Evolutionary conservation across 257 asterid genomes (phyloP), one percentile per base, ranked within the genome.

Genomic region (Oldenlandia corymbosa): DNA sequence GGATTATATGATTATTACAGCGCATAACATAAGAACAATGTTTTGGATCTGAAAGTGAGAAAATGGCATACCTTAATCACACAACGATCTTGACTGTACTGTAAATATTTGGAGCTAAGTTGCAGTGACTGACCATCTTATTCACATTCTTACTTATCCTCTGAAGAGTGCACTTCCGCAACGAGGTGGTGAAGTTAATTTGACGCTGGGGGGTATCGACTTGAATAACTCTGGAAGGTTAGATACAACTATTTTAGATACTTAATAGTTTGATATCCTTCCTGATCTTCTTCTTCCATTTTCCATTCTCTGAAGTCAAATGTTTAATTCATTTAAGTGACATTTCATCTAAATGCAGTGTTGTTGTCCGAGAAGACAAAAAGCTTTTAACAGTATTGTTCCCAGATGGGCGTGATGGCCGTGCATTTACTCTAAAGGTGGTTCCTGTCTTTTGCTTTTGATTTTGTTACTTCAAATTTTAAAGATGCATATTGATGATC

Each of bases 191-290:
- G 97, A 90, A 84, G 93, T 90, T 47, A 90, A 90, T 82, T 79
- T 90, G 62, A 90, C 97, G 55, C 68, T 90, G 78, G 97, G 97
- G 58, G 97, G 97, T 71, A 87, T 90, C 56, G 96, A 90, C 82
- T 83, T 90, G 72, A 90, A 90, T 74, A 90, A 85, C 78, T 87
- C 96, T n/a, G 97, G 97, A 69, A 90, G 97, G 97, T 90, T 76
- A 47, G 32, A n/a, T 68, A 9, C 5, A 20, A 58, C 45, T 36
- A 14, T 41, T 68, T 43, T 18, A 54, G 20, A n/a, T 42, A 34
- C 41, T 17, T 6, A 14, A 31, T 26, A 12, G 39, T 23, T 51
- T 31, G 27, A 14, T 4, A n/a, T 14, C 23, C 11, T 49, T 64
- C 14, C 7, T 9, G 21, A 41, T 1, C 20, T 16, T 13, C 26